phyloP scores from a whole-genome alignment of 1,284 basidiomycete species.

The Testicularia cyperi region DNA sequence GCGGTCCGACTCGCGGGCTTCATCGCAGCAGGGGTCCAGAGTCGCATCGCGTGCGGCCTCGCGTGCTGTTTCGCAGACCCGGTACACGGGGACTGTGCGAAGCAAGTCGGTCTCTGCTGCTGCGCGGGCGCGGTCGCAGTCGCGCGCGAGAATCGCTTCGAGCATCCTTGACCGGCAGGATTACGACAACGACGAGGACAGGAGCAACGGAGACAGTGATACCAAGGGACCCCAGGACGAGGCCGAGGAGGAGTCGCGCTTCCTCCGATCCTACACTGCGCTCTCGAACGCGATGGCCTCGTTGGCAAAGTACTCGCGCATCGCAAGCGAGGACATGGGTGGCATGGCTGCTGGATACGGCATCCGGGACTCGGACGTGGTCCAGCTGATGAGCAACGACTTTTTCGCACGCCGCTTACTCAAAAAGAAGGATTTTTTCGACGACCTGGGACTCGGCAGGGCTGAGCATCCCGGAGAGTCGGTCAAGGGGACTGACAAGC shows the following conservation, averaged over 20 bases:
- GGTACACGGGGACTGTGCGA: neutral
- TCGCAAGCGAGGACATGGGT: conserved; percentile 12
- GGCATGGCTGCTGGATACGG: conserved; percentile 15
- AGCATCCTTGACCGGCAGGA: conserved; percentile 1
- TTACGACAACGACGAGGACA: neutral
- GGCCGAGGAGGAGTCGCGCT: conserved; percentile 27
- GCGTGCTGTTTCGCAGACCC: conserved; percentile 2
- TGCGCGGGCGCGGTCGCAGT: conserved; percentile 7
- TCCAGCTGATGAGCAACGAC: conserved; percentile 49
- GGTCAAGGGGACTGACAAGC: neutral
- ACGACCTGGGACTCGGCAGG: conserved; percentile 11
- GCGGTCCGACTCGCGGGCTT: conserved; percentile 13
- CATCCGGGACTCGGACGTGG: conserved; percentile 45
- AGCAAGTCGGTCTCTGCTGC: conserved; percentile 10
- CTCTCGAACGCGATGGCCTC: conserved; percentile 45
- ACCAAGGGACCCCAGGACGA: conserved; percentile 3
- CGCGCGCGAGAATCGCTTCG: neutral
- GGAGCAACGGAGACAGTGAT: neutral
- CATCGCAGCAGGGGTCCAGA: conserved; percentile 12
- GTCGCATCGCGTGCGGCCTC: conserved; percentile 6
- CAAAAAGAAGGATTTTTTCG: conserved; percentile 31
- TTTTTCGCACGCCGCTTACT: conserved; percentile 34
- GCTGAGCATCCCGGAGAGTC: neutral
- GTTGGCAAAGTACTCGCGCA: conserved; percentile 29
- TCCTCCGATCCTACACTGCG: conserved; percentile 46